These are phyloP conservation scores for Leucogyrophana mollusca DNA, from an alignment of 768 basidiomycete genomes.

Conservation along the genomic window DNA sequence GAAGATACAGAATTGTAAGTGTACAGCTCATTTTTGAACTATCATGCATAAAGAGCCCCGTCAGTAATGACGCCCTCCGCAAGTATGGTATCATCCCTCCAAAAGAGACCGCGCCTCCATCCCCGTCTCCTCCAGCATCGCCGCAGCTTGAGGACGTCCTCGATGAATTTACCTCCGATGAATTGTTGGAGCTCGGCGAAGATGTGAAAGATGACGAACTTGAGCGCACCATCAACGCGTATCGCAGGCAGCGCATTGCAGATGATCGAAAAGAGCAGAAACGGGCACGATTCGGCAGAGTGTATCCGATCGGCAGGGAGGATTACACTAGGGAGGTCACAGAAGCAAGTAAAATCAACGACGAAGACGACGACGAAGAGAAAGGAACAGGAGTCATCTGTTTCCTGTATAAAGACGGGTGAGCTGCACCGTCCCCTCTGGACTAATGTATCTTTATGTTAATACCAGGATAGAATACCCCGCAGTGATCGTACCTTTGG, in stretches of 20 bases:
- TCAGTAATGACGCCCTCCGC: conserved; percentile 91
- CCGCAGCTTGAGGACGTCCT: conserved; percentile 70
- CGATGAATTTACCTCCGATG: conserved; percentile 57
- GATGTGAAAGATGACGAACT: conserved; percentile 76
- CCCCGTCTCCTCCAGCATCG: conserved; percentile 81
- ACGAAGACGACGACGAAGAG: conserved; percentile 62
- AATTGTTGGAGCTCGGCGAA: conserved; percentile 68
- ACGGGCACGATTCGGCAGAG: conserved; percentile 73
- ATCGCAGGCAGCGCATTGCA: conserved; percentile 60
- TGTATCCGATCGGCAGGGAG: conserved; percentile 87
- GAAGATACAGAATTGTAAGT: conserved; percentile 97
- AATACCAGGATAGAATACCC: conserved; percentile 70
- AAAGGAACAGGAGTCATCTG: conserved; percentile 91
- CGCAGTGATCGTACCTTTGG: conserved; percentile 74
- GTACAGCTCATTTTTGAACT: not conserved
- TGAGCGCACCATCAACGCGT: conserved; percentile 68
- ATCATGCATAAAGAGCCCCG: not conserved
- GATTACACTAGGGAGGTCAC: conserved; percentile 96
- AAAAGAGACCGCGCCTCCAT: conserved; percentile 59
- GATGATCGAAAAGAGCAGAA: conserved; percentile 59
- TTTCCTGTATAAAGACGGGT: conserved; percentile 95
- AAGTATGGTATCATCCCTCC: conserved; percentile 91
- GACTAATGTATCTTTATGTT: conserved; percentile 1
- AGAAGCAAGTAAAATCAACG: conserved; percentile 77
- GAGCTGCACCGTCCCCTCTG: conserved; percentile 26